A percentile compares a stretch with the other conserved stretches of the same genome.
phyloP scores from a whole-genome alignment of 73 alveolate species.

The Stentor coeruleus region DNA sequence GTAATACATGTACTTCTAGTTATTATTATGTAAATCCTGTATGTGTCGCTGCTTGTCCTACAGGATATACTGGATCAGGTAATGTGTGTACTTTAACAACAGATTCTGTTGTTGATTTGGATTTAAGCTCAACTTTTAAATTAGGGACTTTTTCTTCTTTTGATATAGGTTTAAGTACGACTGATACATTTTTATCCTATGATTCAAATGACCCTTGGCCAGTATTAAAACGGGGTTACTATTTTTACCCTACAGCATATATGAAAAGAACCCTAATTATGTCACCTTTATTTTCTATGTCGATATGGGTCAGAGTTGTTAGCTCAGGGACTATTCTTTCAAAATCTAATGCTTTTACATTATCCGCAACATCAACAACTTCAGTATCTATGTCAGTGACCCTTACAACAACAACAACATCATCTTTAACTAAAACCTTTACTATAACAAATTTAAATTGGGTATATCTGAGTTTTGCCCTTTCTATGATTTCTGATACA shows the following conservation, averaged over 20 bases:
- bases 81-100: neutral
- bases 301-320: neutral
- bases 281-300: neutral
- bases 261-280: neutral
- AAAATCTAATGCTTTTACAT: neutral
- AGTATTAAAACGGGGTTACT: neutral
- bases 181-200: neutral
- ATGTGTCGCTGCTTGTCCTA: neutral
- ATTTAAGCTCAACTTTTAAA: neutral
- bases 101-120: neutral
- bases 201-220: conserved; percentile 17
- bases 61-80: neutral
- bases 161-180: neutral
- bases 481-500: neutral
- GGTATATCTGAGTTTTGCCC: neutral
- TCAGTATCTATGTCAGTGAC: neutral
- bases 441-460: neutral
- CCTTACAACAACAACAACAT: neutral
- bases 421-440: too few species aligned
- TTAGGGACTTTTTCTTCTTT: neutral
- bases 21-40: neutral
- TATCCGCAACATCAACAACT: neutral
- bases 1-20: neutral
- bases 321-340: neutral
- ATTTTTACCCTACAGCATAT: neutral